Conservation (phyloP, 2,329 filamentous ascomycete genomes). For the Aspergillus sergii region DNA sequence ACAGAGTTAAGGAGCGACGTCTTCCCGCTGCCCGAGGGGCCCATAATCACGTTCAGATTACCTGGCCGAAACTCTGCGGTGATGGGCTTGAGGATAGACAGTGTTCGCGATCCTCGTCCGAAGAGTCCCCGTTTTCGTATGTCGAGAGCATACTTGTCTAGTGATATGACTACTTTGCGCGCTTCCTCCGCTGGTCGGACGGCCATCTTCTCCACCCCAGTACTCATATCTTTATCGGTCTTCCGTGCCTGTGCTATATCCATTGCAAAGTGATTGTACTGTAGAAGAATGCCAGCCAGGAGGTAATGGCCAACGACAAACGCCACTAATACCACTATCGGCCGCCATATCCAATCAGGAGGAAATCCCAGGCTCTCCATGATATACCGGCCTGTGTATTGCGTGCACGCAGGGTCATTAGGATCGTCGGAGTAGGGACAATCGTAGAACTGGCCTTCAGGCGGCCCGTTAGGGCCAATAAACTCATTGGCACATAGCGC, state of each 20-base stretch:
- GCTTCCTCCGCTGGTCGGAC: conserved; percentile 56
- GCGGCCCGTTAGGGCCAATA: conserved; percentile 36
- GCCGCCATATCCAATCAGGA: conserved; percentile 65
- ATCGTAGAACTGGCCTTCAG: conserved; percentile 67
- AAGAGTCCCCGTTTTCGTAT: conserved; percentile 63
- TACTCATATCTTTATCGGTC: conserved; percentile 63
- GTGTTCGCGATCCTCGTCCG: conserved; percentile 45
- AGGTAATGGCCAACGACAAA: conserved; percentile 67
- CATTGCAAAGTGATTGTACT: conserved; percentile 68
- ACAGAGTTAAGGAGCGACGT: conserved; percentile 74
- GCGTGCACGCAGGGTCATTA: conserved; percentile 64
- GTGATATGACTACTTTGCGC: conserved; percentile 64
- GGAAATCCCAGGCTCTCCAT: conserved; percentile 71
- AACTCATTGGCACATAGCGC: conserved; percentile 75
- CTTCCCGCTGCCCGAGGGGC: conserved; percentile 76
- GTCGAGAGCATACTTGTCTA: conserved; percentile 65
- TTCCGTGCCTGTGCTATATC: conserved; percentile 65
- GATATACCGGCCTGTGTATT: conserved; percentile 71
- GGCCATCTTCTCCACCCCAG: conserved; percentile 70
- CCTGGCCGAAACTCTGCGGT: conserved; percentile 69
- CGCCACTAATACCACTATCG: conserved; percentile 63
- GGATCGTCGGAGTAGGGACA: conserved; percentile 67
- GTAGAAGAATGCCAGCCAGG: conserved; percentile 63
- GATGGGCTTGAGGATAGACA: conserved; percentile 66
- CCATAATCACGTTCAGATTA: conserved; percentile 76